phyloP scores from a whole-genome alignment of 441 rosid species.

The Cnidoscolus chayamansa region DNA sequence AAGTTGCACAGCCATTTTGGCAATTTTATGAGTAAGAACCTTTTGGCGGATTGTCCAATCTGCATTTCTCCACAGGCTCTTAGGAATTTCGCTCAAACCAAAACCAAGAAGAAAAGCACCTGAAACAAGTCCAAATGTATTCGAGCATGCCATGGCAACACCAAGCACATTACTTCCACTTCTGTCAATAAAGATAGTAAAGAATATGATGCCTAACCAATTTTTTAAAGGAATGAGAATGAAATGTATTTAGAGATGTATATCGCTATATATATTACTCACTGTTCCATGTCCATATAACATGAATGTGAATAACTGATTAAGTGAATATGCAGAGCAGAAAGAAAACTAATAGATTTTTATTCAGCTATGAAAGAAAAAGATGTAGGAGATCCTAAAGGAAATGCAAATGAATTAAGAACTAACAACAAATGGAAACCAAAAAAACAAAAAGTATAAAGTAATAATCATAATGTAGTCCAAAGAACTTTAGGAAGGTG shows the following conservation, averaged over 20 bases:
- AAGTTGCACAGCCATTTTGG: conserved; percentile 93
- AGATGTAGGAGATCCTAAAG: conserved; percentile 1
- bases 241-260: not conserved
- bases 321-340: too few relatives aligned
- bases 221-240: not conserved
- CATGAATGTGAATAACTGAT: not conserved
- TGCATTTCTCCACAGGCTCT: conserved; percentile 80
- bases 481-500: conserved; percentile 16
- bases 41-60: conserved; percentile 91
- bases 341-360: too few relatives aligned
- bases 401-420: conserved; percentile 8
- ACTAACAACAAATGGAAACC: conserved; percentile 11
- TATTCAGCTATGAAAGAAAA: not conserved
- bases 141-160: conserved; percentile 95
- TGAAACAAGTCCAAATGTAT: conserved; percentile 96
- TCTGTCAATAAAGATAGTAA: conserved; percentile 41
- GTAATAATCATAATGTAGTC: not conserved
- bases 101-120: conserved; percentile 99
- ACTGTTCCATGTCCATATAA: not conserved
- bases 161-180: conserved; percentile 56
- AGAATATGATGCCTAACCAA: conserved; percentile 13
- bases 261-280: not conserved
- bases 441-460: conserved; percentile 15
- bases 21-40: conserved; percentile 90
- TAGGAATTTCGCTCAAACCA: conserved; percentile 95